These are phyloP conservation scores for Gossypium australe DNA, from an alignment of 345 rosid genomes.

Conservation along the genomic window DNA sequence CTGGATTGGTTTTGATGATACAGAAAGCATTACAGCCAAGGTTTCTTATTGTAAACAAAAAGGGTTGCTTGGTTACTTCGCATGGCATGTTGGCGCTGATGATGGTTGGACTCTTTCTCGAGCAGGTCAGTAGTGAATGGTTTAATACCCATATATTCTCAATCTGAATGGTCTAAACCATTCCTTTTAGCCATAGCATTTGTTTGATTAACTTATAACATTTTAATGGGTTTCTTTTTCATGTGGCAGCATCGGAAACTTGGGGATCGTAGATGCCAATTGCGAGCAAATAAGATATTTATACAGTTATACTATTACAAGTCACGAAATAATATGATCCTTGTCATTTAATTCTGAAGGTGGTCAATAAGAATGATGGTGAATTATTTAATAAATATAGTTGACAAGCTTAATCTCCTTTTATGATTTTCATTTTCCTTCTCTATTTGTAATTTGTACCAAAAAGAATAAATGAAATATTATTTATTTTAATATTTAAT, in stretches of 20 bases:
- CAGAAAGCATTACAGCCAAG: conserved; percentile 41
- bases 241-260: background rate
- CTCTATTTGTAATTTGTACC: too few species aligned
- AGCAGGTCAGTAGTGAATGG: conserved; percentile 19
- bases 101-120: conserved; percentile 41
- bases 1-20: conserved; percentile 45
- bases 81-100: conserved; percentile 64
- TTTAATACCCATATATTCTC: background rate
- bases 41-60: conserved; percentile 41
- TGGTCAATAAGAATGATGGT: background rate
- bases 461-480: too few species aligned
- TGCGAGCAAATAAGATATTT: background rate
- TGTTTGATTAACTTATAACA: too few species aligned
- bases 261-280: background rate
- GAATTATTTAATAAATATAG: too few species aligned
- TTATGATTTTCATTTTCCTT: too few species aligned
- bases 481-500: too few species aligned
- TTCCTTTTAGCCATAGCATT: too few species aligned
- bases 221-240: background rate
- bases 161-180: background rate
- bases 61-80: conserved; percentile 62
- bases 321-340: background rate
- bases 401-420: too few species aligned
- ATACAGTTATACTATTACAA: background rate
- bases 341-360: background rate